Base-by-base conservation (phyloP, 1,139 yeast species). In the Ogataea hybrid region DNA sequence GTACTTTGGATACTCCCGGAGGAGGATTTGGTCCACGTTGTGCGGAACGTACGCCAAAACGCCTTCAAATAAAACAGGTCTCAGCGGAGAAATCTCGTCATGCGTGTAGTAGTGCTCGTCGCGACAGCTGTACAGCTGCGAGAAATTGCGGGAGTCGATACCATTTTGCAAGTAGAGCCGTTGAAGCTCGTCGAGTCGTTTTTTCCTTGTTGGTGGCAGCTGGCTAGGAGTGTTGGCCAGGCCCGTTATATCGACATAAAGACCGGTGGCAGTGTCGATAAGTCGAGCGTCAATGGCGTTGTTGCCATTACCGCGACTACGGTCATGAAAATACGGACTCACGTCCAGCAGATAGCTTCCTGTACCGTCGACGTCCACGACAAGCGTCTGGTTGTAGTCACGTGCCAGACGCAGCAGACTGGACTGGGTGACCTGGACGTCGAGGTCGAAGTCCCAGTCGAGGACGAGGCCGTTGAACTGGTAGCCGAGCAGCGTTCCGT, bases 361-460 rank as follows among this genome's bases (percentile, higher is more conserved):
- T 15, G 65, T 46, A 1, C 72, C 75, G 16, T 39, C 42, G 6
- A 44, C 48, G 53, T 77, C 81, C 8, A 74, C 61, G 4, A 79
- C 68, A 14, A 78, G 41, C 0, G 76, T 65, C 36, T 71, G 73
- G 51, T 78, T 76, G 46, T 62, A 71, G 25, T 64, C 54, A 37
- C 66, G 53, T 1, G 74, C 72, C 33, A 78, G 51, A 30, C 49
- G 48, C 36, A 64, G 52, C 41, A 77, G 57, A 3, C 77, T 68
- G 0, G 49, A 44, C 38, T 69, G 63, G 0, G 81, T 67, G 41
- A 79, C 64, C 51, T 78, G 84, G 2, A 79, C 77, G 56, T 80
- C 85, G 21, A 77, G 52, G 52, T 79, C 86, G 37, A 67, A 66
- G 55, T 79, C 85, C 83, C 84, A 79, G 0, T 82, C 81, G 50